Conservation (phyloP, 2,329 filamentous ascomycete species). For the Akanthomyces uredinophilus region DNA sequence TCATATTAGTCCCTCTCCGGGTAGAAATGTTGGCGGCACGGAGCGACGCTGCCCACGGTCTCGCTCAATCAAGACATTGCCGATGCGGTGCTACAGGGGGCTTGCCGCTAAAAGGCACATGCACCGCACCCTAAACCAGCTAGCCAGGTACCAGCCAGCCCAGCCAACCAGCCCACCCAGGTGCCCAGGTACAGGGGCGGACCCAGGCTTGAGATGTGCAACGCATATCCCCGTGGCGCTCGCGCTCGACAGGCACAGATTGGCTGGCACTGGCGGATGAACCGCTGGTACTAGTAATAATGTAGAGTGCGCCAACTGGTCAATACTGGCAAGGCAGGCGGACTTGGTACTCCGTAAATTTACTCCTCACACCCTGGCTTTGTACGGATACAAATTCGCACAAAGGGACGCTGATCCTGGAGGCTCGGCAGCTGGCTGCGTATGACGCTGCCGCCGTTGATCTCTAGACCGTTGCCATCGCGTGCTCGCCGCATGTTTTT, state of each 20-base stretch:
- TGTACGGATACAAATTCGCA: too few species aligned
- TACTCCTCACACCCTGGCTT: too few species aligned
- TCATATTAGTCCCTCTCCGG: background rate
- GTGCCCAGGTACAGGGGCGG: background rate
- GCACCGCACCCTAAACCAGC: background rate
- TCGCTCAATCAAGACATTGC: constrained; percentile 4
- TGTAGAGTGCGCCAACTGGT: too few species aligned
- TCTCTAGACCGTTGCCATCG: too few species aligned
- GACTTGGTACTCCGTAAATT: too few species aligned
- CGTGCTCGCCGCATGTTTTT: too few species aligned
- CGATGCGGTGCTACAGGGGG: background rate
- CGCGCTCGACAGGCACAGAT: background rate
- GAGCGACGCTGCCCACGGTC: background rate
- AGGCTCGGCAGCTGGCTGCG: too few species aligned
- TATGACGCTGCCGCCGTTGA: too few species aligned
- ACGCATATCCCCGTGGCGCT: background rate
- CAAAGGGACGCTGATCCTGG: too few species aligned
- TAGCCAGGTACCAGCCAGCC: constrained; percentile 6
- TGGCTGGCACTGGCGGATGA: too few species aligned
- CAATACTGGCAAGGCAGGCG: too few species aligned
- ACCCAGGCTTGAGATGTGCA: background rate
- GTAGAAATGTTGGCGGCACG: background rate
- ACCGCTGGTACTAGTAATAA: too few species aligned
- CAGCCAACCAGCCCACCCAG: background rate
- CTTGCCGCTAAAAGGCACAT: background rate